These are phyloP conservation scores for Orbilia javanica DNA, from an alignment of 2,329 filamentous ascomycete genomes.

Conservation along the genomic window DNA sequence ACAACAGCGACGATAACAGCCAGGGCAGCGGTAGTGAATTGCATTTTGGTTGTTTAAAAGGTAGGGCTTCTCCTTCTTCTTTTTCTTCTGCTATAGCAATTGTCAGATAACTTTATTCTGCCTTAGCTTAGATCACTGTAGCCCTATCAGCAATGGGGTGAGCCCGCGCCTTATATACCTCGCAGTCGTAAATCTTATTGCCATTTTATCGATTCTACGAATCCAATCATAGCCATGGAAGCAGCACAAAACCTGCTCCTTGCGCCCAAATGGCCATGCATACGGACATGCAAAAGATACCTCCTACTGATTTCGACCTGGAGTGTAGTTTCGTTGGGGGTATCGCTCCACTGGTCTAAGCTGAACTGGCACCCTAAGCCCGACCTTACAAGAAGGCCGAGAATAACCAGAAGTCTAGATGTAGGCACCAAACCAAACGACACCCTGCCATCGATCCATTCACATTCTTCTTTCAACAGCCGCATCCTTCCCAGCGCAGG, in stretches of 20 bases:
- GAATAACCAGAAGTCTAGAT: constrained; percentile 15
- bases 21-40: constrained; percentile 30
- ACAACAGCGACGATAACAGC: constrained; percentile 22
- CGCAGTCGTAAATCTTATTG: not conserved
- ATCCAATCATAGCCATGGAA: not conserved
- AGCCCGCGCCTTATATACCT: not conserved
- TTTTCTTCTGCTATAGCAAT: no score
- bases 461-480: constrained; percentile 53
- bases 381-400: not conserved
- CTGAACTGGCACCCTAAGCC: not conserved
- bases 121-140: not conserved
- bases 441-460: not conserved
- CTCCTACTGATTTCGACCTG: constrained; percentile 14
- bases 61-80: no score
- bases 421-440: constrained; percentile 4
- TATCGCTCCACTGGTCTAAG: not conserved
- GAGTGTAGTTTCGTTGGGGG: not conserved
- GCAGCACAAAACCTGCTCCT: not conserved
- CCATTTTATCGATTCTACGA: no score
- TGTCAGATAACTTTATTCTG: not conserved
- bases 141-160: not conserved
- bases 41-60: constrained; percentile 29
- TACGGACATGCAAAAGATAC: not conserved
- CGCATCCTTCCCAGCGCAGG: constrained; percentile 10
- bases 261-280: not conserved